Evolutionary conservation across 2,329 filamentous ascomycete species (phyloP).

Genomic region (Davidsoniella virescens): DNA sequence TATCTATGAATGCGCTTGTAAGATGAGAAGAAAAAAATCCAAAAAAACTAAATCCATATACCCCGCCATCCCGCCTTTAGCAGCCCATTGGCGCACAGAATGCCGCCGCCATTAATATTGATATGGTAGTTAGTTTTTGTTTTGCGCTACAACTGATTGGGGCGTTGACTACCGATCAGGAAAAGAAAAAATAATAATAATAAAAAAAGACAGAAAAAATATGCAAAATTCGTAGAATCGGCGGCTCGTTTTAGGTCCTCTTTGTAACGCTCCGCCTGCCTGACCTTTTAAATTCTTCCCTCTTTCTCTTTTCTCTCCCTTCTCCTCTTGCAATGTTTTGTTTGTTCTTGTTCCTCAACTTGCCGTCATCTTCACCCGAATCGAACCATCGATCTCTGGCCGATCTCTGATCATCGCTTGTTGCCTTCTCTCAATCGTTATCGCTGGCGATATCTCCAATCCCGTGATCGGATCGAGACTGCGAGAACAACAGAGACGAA

Average conservation of each 20-base stretch:
- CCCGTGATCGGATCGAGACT: neutral
- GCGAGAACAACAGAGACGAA: constrained; percentile 6
- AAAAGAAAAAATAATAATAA: neutral
- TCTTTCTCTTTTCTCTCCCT: neutral
- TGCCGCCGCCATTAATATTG: too few relatives aligned
- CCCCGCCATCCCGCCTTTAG: too few relatives aligned
- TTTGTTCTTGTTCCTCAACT: neutral
- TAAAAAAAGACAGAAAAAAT: neutral
- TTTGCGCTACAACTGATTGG: too few relatives aligned
- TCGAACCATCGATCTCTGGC: neutral
- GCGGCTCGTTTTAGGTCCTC: neutral
- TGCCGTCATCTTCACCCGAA: constrained; percentile 2
- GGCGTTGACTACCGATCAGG: too few relatives aligned
- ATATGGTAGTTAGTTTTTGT: too few relatives aligned
- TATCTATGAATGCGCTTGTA: neutral
- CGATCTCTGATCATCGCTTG: constrained; percentile 3
- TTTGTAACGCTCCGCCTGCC: neutral
- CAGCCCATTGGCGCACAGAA: too few relatives aligned
- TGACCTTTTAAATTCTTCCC: neutral
- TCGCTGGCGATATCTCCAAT: constrained; percentile 2
- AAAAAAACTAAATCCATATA: neutral
- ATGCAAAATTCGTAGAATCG: neutral
- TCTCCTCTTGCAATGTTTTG: neutral
- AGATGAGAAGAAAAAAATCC: neutral
- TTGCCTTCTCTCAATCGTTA: neutral